Base-by-base conservation (phyloP, 139 green algal species). In the Microglena sp. region DNA sequence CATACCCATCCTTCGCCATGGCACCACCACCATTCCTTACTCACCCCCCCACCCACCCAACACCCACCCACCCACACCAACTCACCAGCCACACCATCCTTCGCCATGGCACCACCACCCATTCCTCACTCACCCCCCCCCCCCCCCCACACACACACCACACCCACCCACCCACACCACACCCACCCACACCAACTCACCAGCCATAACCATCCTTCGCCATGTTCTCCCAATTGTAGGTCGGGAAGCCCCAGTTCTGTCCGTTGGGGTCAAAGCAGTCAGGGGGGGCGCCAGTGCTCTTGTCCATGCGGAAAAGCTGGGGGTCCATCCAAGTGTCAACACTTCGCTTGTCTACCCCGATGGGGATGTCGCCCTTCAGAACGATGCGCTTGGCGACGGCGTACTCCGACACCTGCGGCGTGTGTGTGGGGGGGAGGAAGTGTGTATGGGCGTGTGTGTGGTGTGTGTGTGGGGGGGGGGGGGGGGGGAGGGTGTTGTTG, bases 141-240 rank as follows among this genome's bases (percentile, higher is more conserved):
- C n/a, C n/a, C n/a, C n/a, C n/a, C n/a, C n/a, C n/a, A n/a, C 43
- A 53, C 43, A 53, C 43, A 24, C 21, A 24, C 18, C 18, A 53
- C 18, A 18, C 43, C 18, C 43, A 53, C 18, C 18, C 21, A 53
- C 21, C 21, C 21, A 18, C 43, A 53, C 21, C 18, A 53, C 18
- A 18, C 21, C 43, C 21, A 24, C 21, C 18, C 18, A 24, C 21
- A 24, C 43, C 43, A 24, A 24, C 43, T 62, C 69, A 83, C 90
- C 92, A 98, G 28, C 29, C 8, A 73, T 91, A 97, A 36, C 83
- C 81, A 66, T 96, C 88, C 27, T 87, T 81, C 3, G 73, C 73
- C 93, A 97, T 98, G 36, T 87, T 86, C 67, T 95, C 87, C 93
- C 93, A 98, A 67, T 96, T 86, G 78, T 98, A 98, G 11, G 91